Base-by-base conservation (phyloP, 2,329 filamentous ascomycete genomes). In the Phaeosphaeriaceae sp. region DNA sequence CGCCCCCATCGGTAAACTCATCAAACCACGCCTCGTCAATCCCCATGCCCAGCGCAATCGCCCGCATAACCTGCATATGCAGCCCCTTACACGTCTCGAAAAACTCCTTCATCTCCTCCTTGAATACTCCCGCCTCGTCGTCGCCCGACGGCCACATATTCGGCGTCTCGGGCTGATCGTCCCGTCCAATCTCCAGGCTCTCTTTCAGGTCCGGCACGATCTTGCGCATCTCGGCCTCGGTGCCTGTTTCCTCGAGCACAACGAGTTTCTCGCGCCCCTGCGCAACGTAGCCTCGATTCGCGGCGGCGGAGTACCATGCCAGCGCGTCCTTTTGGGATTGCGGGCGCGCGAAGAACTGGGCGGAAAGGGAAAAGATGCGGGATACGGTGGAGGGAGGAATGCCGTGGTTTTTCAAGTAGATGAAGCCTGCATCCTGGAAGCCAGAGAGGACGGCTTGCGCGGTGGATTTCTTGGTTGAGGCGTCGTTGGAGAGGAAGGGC, bases 341-440 rank as follows among this genome's bases (percentile, higher is more conserved):
- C 7, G 77, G 66, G 0, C 75, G 74, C 13, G 67, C 69, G 62
- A 80, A 80, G 71, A 79, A 79, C 7, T 68, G 69, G 20, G 76
- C 75, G 9, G 71, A 75, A 53, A 72, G 64, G 13, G 81, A 74
- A 74, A 95, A 96, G 58, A 89, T 84, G 56, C 84, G 77, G 58
- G 84, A 76, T 13, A 92, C 80, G 10, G 84, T 83, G 9, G 84
- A 79, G 3, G 85, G 70, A 0, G 88, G 78, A 59, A 97, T 89
- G 42, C 90, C 86, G 65, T 94, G 89, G 76, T 94, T 91, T 68
- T 89, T 89, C 41, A 96, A 86, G 78, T 97, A 97, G 63, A 97
- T 86, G 82, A 97, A 97, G 56, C 93, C 93, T 2, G 93, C 91
- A 1, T 86, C 89, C 69, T 93, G 90, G 81, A 97, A 96, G 44